phyloP scores from a whole-genome alignment of 768 basidiomycete genomes.

The Lentinula edodes region DNA sequence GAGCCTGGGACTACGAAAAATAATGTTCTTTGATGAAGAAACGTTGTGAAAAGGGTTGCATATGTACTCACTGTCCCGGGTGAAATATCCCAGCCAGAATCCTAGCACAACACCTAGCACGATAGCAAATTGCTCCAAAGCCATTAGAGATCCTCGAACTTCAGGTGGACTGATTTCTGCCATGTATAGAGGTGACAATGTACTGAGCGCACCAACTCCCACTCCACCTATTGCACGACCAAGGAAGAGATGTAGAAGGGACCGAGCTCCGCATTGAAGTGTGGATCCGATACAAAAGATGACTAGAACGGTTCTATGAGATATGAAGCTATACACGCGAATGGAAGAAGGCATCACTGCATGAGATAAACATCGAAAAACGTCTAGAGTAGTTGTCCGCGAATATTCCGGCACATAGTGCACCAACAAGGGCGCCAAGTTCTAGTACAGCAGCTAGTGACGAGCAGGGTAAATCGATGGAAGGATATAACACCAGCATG shows the following conservation, averaged over 20 bases:
- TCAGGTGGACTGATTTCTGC: conserved; percentile 82
- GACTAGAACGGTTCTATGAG: conserved; percentile 27
- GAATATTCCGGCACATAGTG: conserved; percentile 58
- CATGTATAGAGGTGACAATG: conserved; percentile 79
- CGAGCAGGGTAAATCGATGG: background rate
- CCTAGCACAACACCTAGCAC: conserved; percentile 78
- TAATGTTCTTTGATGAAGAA: background rate
- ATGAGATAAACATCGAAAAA: conserved; percentile 61
- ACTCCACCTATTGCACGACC: conserved; percentile 75
- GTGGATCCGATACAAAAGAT: conserved; percentile 70
- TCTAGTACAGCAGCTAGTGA: conserved; percentile 68
- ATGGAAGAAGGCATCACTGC: conserved; percentile 38
- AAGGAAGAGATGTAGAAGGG: conserved; percentile 50
- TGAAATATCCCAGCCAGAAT: conserved; percentile 78
- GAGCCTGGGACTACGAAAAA: conserved; percentile 46
- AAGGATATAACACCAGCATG: background rate
- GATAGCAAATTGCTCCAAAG: conserved; percentile 77
- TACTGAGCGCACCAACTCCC: conserved; percentile 76
- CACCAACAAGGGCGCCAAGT: conserved; percentile 74
- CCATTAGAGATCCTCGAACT: conserved; percentile 71
- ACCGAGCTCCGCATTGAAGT: conserved; percentile 59
- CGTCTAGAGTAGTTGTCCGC: conserved; percentile 67
- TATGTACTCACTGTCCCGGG: conserved; percentile 47
- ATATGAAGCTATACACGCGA: background rate
- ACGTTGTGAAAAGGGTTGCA: background rate